Base-by-base conservation (phyloP, 179 eudicot species). In the Beta macrorhiza region DNA sequence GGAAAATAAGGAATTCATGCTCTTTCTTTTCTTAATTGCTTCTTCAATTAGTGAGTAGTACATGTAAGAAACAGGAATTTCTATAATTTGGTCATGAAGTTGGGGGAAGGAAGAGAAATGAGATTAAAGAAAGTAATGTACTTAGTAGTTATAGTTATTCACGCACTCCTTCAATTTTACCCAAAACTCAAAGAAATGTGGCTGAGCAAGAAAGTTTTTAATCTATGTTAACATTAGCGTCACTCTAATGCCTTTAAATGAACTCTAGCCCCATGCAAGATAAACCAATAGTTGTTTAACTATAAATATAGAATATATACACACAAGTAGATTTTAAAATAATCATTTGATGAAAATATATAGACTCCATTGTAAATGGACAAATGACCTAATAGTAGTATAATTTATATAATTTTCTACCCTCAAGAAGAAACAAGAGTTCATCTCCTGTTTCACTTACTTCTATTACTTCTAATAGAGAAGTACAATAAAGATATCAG, bases 1-100 rank as follows among this genome's bases (percentile, higher is more conserved):
- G 37, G 55, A 25, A 63, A 64, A 37, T 37, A 53, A n/a, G 57
- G 51, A 37, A 20, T 19, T 13, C 8, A 3, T 72, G n/a, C 11
- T 52, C 61, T 59, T 80, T 53, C 78, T 73, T 72, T 72, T 72
- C 75, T 51, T 25, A 32, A 69, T 47, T 56, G 37, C 44, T 56
- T 63, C 68, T 44, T 1, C 6, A 51, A 63, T 58, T 76, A 75
- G 57, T 70, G 76, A 72, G 9, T 72, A 51, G 80, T 69, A 78
- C 69, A 51, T 53, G 73, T 51, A 2, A 37, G 55, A 75, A 62
- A 53, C 49, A 4, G 57, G 49, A 65, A 67, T 57, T 64, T 65
- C 32, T 15, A 51, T 74, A 57, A 29, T 62, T 78, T 20, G 67
- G 44, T 55, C 22, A 37, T 63, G 56, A 14, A 47, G 14, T 22